Evolutionary conservation across 345 rosid species (phyloP).

Genomic region (Eucalyptus sideroxylon): DNA sequence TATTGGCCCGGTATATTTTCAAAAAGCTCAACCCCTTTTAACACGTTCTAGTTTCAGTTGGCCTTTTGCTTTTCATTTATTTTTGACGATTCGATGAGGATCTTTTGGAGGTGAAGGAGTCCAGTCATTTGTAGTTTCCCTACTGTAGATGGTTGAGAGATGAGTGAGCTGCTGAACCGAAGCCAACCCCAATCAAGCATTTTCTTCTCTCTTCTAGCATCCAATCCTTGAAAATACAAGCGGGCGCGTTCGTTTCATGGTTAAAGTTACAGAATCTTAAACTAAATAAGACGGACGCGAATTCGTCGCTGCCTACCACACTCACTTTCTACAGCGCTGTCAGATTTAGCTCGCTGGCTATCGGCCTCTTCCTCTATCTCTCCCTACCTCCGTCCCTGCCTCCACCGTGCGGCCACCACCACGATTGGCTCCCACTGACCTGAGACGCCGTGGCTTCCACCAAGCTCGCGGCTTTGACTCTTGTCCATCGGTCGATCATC

Average conservation of each 20-base stretch:
- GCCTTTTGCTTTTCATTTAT: too few species aligned
- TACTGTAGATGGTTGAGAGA: rapidly evolving
- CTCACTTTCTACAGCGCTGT: too few species aligned
- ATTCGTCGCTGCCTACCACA: neutral
- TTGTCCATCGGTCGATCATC: too few species aligned
- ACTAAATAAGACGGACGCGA: neutral
- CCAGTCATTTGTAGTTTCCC: neutral
- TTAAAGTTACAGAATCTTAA: too few species aligned
- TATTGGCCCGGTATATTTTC: too few species aligned
- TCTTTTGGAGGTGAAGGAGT: neutral
- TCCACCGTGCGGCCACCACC: rapidly evolving
- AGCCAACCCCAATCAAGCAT: rapidly evolving
- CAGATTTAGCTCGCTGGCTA: too few species aligned
- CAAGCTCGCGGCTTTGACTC: too few species aligned
- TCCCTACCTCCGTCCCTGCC: neutral
- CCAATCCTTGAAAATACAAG: neutral
- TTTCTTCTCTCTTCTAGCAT: neutral
- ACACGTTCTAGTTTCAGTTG: too few species aligned
- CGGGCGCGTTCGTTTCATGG: neutral
- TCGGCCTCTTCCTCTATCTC: too few species aligned
- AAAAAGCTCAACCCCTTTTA: rapidly evolving
- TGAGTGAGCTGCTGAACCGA: too few species aligned
- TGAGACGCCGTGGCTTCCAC: too few species aligned
- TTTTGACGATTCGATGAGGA: neutral
- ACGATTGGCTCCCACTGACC: too few species aligned